Evolutionary conservation across 768 basidiomycete species (phyloP).

Genomic region (Mycena chlorophos): DNA sequence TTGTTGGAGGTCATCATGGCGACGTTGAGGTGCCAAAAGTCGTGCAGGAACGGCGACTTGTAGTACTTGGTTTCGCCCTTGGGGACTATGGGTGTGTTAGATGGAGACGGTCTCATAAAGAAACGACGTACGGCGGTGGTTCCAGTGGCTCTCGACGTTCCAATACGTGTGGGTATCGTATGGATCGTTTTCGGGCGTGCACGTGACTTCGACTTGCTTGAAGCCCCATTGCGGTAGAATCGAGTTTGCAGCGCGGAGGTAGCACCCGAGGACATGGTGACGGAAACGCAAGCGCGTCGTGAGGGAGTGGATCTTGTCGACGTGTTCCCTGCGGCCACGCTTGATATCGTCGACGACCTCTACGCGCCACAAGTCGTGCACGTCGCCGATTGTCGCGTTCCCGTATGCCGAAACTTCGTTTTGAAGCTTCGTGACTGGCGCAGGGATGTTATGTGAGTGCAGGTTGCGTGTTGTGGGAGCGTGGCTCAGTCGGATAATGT

Average conservation of each 20-base stretch:
- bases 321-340: slow-evolving; percentile 55
- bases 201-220: slow-evolving; percentile 97
- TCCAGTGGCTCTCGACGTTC: slow-evolving; percentile 99
- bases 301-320: slow-evolving; percentile 78
- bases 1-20: slow-evolving; percentile 99
- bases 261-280: slow-evolving; percentile 79
- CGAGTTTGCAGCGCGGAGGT: slow-evolving; percentile 85
- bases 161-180: slow-evolving; percentile 87
- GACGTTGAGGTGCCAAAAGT: slow-evolving; percentile 99
- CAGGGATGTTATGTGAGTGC: slow-evolving; percentile 86
- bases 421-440: slow-evolving; percentile 86
- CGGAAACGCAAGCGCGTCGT: slow-evolving; percentile 87
- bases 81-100: slow-evolving; percentile 58
- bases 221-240: slow-evolving; percentile 97
- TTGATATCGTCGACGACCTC: slow-evolving; percentile 92
- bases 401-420: slow-evolving; percentile 95
- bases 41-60: slow-evolving; percentile 87
- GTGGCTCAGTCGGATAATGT: slow-evolving; percentile 81
- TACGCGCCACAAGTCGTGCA: slow-evolving; percentile 87
- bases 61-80: slow-evolving; percentile 81
- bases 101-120: background rate
- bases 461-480: slow-evolving; percentile 83
- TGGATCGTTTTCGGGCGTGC: slow-evolving; percentile 83
- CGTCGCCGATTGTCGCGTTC: slow-evolving; percentile 84
- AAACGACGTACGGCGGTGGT: slow-evolving; percentile 76